These are phyloP conservation scores for Erysimum cheiranthoides DNA, from an alignment of 345 rosid genomes.

Conservation along the genomic window DNA sequence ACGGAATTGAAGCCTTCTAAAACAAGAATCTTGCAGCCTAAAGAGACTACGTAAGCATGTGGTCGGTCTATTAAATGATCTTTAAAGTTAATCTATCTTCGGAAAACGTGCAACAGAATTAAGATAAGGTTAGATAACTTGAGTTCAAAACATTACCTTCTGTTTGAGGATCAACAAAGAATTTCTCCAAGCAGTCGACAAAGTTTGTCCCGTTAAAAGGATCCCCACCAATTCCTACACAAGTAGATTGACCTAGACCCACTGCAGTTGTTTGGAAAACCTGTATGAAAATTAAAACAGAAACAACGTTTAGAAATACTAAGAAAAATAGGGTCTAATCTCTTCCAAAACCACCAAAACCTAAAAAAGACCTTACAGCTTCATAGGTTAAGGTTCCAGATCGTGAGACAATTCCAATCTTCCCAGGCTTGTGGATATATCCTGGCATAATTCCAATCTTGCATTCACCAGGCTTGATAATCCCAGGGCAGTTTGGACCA, in stretches of 20 bases:
- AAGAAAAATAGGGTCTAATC: neutral
- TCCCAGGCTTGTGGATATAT: conserved; percentile 97
- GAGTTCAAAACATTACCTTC: conserved; percentile 64
- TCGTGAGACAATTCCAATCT: conserved; percentile 91
- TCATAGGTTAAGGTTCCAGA: conserved; percentile 98
- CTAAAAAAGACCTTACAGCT: conserved; percentile 67
- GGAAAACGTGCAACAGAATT: neutral
- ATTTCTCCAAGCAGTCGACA: conserved; percentile 82
- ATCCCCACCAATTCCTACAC: conserved; percentile 98
- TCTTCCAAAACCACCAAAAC: neutral
- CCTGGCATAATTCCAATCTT: conserved; percentile 99
- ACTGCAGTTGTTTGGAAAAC: conserved; percentile 98
- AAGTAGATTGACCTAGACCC: conserved; percentile 95
- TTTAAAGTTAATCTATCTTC: neutral
- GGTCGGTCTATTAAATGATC: neutral
- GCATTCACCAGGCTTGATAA: conserved; percentile 96
- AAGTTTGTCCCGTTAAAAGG: conserved; percentile 98
- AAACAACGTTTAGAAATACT: conserved; percentile 13
- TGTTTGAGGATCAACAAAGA: conserved; percentile 90
- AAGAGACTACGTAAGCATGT: neutral
- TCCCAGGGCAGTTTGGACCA: conserved; percentile 98
- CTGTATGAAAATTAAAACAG: conserved; percentile 45
- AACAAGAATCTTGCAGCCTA: conserved; percentile 17
- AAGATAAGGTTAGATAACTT: neutral
- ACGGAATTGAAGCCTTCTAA: conserved; percentile 13